phyloP scores from a whole-genome alignment of 371 early-diverging fungal species.

The Mortierella sp. region DNA sequence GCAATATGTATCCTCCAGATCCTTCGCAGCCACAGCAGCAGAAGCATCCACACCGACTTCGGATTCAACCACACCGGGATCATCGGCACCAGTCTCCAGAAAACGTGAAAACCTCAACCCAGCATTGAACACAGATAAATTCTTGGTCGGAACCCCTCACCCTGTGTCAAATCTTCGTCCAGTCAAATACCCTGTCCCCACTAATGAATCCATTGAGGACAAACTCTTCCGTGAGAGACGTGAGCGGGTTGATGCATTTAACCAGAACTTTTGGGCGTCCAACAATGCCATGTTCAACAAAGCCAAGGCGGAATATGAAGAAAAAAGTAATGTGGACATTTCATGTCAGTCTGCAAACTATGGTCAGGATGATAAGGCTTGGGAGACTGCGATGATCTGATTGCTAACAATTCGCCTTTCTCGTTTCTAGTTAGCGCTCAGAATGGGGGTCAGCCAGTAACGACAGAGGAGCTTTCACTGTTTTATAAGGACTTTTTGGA shows the following conservation, averaged over 20 bases:
- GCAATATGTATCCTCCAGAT: slow-evolving; percentile 6
- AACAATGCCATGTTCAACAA: slow-evolving; percentile 76
- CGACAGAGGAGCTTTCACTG: slow-evolving; percentile 76
- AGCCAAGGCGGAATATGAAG: slow-evolving; percentile 76
- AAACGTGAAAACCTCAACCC: slow-evolving; percentile 37
- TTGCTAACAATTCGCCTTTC: neutral
- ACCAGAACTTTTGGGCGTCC: slow-evolving; percentile 80
- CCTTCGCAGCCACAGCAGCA: neutral
- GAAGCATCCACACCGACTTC: slow-evolving; percentile 1
- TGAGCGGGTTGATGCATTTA: slow-evolving; percentile 67
- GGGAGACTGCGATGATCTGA: neutral
- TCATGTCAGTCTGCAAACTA: neutral
- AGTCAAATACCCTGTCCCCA: slow-evolving; percentile 68
- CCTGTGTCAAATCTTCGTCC: slow-evolving; percentile 78
- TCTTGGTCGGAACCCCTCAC: slow-evolving; percentile 75
- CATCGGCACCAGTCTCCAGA: slow-evolving; percentile 3
- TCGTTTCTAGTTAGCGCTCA: slow-evolving; percentile 27
- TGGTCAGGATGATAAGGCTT: neutral
- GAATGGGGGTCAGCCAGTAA: slow-evolving; percentile 61
- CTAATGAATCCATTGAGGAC: slow-evolving; percentile 66
- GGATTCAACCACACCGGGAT: neutral
- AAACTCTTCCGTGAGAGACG: slow-evolving; percentile 44
- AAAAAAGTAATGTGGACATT: slow-evolving; percentile 59
- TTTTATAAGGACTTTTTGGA: slow-evolving; percentile 85
- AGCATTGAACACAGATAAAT: slow-evolving; percentile 31